A percentile compares a stretch with the other conserved stretches of the same genome.
phyloP scores from a whole-genome alignment of 768 basidiomycete genomes.

The Mycena epipterygia region DNA sequence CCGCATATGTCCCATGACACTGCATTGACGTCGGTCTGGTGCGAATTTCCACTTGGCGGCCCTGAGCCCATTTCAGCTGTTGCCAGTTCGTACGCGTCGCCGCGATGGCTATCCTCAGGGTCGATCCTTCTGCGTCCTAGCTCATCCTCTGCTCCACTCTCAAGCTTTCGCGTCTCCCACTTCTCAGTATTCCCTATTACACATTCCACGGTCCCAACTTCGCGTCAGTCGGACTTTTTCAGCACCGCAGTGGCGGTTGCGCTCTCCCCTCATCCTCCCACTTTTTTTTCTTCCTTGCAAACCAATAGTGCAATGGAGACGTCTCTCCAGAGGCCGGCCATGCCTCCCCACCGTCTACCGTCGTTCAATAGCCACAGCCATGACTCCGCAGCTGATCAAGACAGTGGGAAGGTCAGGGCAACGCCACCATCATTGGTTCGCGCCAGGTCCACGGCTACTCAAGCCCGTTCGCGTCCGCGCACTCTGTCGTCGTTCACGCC shows the following conservation, averaged over 20 bases:
- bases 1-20: background rate
- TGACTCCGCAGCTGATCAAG: background rate
- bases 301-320: background rate
- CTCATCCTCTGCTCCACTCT: slow-evolving; percentile 9
- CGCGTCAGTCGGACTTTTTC: slow-evolving; percentile 9
- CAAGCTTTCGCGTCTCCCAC: slow-evolving; percentile 19
- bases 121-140: slow-evolving; percentile 14
- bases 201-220: background rate
- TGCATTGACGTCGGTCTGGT: no score
- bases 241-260: slow-evolving; percentile 18
- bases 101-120: background rate
- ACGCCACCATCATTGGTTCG: background rate
- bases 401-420: background rate
- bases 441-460: slow-evolving; percentile 7
- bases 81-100: background rate
- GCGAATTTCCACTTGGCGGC: no score
- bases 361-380: slow-evolving; percentile 23
- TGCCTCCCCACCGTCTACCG: slow-evolving; percentile 29
- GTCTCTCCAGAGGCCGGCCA: background rate
- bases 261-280: slow-evolving; percentile 12
- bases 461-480: background rate
- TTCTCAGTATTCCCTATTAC: slow-evolving; percentile 29
- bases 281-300: background rate
- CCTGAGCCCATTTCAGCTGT: no score
- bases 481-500: slow-evolving; percentile 35